Percentiles rank a stretch among this genome's conserved stretches.
phyloP scores from a whole-genome alignment of 1,284 basidiomycete genomes.

The Ustilago cynodontis region DNA sequence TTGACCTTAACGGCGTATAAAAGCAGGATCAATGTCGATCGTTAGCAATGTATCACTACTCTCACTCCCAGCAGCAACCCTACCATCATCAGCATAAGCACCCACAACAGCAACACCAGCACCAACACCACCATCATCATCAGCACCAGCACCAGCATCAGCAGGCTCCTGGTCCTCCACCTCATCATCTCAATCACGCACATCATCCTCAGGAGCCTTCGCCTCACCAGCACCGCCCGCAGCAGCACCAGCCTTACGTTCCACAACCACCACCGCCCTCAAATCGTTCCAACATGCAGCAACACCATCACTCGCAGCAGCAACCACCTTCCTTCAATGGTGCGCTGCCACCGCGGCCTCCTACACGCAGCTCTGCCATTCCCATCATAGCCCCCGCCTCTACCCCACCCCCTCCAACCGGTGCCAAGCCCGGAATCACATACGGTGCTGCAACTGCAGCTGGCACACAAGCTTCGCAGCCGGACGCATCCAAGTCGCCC shows the following conservation, averaged over 20 bases:
- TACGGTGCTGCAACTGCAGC: conserved; percentile 33
- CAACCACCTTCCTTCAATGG: conserved; percentile 35
- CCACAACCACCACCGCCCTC: conserved; percentile 12
- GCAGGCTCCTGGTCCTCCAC: conserved; percentile 9
- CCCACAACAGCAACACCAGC: conserved; percentile 18
- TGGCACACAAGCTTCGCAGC: conserved; percentile 7
- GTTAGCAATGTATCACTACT: conserved; percentile 51
- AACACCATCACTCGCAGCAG: conserved; percentile 34
- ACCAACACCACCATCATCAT: conserved; percentile 12
- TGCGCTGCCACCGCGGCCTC: conserved; percentile 32
- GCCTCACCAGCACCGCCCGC: conserved; percentile 25
- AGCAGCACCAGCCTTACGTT: conserved; percentile 11
- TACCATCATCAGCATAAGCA: conserved; percentile 43
- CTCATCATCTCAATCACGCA: conserved; percentile 17
- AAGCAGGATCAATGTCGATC: conserved; percentile 44
- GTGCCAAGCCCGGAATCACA: conserved; percentile 14
- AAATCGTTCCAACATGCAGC: conserved; percentile 37
- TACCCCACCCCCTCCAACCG: conserved; percentile 24
- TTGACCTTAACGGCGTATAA: neutral
- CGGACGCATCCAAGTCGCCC: conserved; percentile 40
- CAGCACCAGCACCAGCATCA: conserved; percentile 28
- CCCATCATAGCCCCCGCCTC: conserved; percentile 53
- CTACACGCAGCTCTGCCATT: conserved; percentile 51
- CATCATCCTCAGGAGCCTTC: conserved; percentile 17
- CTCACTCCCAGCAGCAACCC: conserved; percentile 41